Conservation (phyloP, 345 rosid species). For the Arabis hirsuta region DNA sequence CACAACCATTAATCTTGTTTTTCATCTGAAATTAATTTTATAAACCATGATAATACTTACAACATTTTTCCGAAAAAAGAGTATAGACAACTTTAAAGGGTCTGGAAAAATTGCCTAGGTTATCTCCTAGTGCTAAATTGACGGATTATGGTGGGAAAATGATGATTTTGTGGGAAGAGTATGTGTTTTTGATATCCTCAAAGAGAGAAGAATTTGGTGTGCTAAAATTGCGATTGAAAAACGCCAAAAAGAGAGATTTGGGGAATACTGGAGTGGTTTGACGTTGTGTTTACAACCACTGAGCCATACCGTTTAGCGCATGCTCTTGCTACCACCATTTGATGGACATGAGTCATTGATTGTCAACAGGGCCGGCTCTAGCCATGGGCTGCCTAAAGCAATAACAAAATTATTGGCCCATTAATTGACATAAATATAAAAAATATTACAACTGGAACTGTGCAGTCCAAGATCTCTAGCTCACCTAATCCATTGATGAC, state of each 20-base stretch:
- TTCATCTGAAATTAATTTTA: too few species aligned
- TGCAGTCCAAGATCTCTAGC: too few species aligned
- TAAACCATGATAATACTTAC: too few species aligned
- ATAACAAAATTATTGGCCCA: too few species aligned
- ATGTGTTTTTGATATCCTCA: neutral
- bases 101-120: conserved; percentile 52
- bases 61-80: too few species aligned
- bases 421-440: too few species aligned
- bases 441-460: too few species aligned
- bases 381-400: too few species aligned
- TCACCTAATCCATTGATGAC: too few species aligned
- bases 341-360: neutral
- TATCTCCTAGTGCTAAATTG: conserved; percentile 45
- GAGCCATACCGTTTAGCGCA: conserved; percentile 50
- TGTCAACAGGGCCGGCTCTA: too few species aligned
- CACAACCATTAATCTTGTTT: neutral
- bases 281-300: conserved; percentile 48
- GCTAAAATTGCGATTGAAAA: conserved; percentile 60
- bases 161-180: conserved; percentile 66
- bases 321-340: conserved; percentile 50
- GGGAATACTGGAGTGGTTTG: conserved; percentile 59
- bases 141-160: conserved; percentile 57
- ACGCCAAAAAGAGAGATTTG: conserved; percentile 49
- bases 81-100: conserved; percentile 63
- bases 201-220: conserved; percentile 55